Conservation (phyloP, 345 rosid species). For the Viola odorata region DNA sequence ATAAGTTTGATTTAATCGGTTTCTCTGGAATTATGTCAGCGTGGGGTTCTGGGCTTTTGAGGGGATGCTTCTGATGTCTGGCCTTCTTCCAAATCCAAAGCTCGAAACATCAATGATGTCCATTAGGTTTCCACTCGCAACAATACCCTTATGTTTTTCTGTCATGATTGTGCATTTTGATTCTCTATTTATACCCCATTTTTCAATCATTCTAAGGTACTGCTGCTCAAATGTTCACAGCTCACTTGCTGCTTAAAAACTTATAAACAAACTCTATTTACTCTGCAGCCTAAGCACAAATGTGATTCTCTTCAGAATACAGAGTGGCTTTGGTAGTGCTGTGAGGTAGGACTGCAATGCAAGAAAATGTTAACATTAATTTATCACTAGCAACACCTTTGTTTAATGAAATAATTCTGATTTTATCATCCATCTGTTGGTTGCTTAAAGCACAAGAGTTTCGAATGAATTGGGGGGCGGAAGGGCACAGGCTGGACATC, state of each 20-base stretch:
- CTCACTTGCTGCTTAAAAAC: no score
- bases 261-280: not conserved
- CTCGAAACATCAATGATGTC: slow-evolving; percentile 55
- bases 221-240: no score
- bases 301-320: slow-evolving; percentile 29
- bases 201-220: no score
- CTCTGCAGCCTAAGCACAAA: slow-evolving; percentile 27
- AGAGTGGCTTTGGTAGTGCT: slow-evolving; percentile 32
- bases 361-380: not conserved
- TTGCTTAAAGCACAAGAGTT: slow-evolving; percentile 27
- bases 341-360: slow-evolving; percentile 17
- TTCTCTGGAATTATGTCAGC: slow-evolving; percentile 20
- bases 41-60: slow-evolving; percentile 57
- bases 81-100: slow-evolving; percentile 42
- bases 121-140: slow-evolving; percentile 26
- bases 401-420: no score
- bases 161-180: not conserved
- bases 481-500: slow-evolving; percentile 13
- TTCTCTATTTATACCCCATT: no score
- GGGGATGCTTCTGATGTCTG: slow-evolving; percentile 39
- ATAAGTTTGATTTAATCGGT: not conserved
- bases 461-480: slow-evolving; percentile 38
- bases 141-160: not conserved
- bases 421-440: not conserved
- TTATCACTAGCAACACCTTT: not conserved